Percentiles rank a stretch among this genome's conserved stretches.
Conservation (phyloP, 352 stramenopile genomes). For the Pythium chondricola region DNA sequence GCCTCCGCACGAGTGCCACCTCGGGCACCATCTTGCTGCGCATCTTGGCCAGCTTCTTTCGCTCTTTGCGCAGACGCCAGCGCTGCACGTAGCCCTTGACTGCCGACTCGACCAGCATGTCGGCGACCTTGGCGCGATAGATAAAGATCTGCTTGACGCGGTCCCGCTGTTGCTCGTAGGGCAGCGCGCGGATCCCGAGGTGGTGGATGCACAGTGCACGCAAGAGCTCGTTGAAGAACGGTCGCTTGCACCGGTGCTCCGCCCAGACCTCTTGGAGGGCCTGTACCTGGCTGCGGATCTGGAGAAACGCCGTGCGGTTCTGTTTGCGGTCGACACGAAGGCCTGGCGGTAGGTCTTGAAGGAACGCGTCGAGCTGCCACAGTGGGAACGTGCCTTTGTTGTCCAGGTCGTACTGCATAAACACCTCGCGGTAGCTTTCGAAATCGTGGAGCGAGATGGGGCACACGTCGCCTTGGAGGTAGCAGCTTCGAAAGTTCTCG, state of each 20-base stretch:
- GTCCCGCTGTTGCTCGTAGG: constrained; percentile 75
- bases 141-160: constrained; percentile 84
- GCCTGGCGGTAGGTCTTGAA: constrained; percentile 44
- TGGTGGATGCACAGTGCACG: constrained; percentile 75
- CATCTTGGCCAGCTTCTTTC: constrained; percentile 8
- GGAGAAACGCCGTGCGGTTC: constrained; percentile 52
- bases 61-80: constrained; percentile 30
- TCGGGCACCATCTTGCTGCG: constrained; percentile 19
- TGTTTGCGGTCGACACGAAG: constrained; percentile 35
- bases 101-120: constrained; percentile 69
- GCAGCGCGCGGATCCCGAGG: constrained; percentile 67
- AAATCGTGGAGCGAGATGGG: constrained; percentile 73
- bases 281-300: constrained; percentile 63
- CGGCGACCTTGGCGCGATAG: constrained; percentile 64
- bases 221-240: constrained; percentile 75
- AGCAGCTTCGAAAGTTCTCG: constrained; percentile 78
- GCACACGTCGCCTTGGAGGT: constrained; percentile 70
- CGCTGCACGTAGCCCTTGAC: constrained; percentile 61
- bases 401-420: constrained; percentile 50
- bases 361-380: constrained; percentile 57
- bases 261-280: constrained; percentile 29
- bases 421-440: constrained; percentile 65
- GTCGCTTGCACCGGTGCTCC: constrained; percentile 31
- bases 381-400: constrained; percentile 53
- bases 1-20: no score